phyloP scores from a whole-genome alignment of 2,329 filamentous ascomycete genomes.

The Chaetomium globosum region DNA sequence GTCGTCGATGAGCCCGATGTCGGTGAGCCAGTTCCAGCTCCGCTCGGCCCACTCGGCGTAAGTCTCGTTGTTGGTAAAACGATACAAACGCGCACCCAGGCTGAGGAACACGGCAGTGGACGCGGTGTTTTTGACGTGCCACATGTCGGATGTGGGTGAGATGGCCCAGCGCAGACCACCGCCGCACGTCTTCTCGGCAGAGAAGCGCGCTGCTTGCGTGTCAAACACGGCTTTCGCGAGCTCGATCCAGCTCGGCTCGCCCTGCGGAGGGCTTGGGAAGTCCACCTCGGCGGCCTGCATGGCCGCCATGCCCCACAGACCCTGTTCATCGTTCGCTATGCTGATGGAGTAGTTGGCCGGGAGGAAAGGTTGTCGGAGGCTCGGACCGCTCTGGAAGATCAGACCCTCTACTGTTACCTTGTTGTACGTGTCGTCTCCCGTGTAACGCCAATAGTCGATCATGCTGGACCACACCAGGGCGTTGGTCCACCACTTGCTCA shows the following conservation, averaged over 20 bases:
- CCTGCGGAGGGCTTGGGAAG: conserved; percentile 60
- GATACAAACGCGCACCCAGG: conserved; percentile 67
- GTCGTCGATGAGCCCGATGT: conserved; percentile 60
- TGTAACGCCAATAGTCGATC: conserved; percentile 44
- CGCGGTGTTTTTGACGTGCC: conserved; percentile 68
- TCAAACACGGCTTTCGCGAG: conserved; percentile 72
- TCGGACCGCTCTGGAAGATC: conserved; percentile 56
- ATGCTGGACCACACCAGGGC: conserved; percentile 67
- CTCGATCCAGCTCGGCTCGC: conserved; percentile 63
- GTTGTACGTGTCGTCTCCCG: conserved; percentile 65
- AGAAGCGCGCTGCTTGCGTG: conserved; percentile 59
- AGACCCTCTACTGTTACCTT: conserved; percentile 57
- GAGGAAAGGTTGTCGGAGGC: conserved; percentile 55
- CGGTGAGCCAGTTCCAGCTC: conserved; percentile 63
- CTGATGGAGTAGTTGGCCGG: conserved; percentile 59
- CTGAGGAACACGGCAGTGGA: conserved; percentile 59
- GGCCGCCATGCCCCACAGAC: conserved; percentile 69
- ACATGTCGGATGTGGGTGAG: conserved; percentile 70
- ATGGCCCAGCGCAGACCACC: conserved; percentile 80
- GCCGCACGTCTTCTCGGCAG: conserved; percentile 65
- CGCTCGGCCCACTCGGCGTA: conserved; percentile 65
- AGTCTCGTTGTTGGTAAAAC: conserved; percentile 68
- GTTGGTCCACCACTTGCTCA: conserved; percentile 74
- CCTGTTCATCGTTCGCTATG: conserved; percentile 67
- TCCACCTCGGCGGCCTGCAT: conserved; percentile 68